Evolutionary conservation across 352 stramenopile species (phyloP), one percentile per base, ranked within the genome.

Genomic region (Phytophthora quininea): DNA sequence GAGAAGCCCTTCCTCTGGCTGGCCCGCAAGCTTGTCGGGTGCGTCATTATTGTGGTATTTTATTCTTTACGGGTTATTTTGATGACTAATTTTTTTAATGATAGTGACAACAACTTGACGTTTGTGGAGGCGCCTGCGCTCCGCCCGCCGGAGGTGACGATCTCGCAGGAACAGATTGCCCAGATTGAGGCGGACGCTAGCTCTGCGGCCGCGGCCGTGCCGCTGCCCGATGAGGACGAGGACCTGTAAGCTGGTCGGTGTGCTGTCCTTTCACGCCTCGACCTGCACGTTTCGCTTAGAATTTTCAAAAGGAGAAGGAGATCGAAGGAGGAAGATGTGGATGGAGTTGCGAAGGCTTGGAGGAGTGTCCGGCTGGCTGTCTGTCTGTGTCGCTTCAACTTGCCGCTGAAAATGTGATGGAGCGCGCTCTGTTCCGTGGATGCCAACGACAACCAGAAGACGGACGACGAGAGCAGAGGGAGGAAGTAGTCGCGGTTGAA

Each of bases 1-100:
- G 98, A 99, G 88, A 99, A 99, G 91, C 98, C 98, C 50, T 99
- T 99, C 87, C 86, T 99, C 62, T 99, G 97, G 97, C 86, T 99
- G 33, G 97, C 98, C 24, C 95, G 97, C 71, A 99, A 99, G 89
- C 91, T 99, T 72, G 91, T 96, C 51, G 97, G 97, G 88, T 96
- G 83, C 73, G 87, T 81, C 35, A 11, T 2, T 6, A 6, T 11
- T 40, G 35, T 6, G 10, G 29, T 8, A 10, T 31, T 7, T 3
- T 40, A 8, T 6, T 42, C 60, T 37, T 29, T 27, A 9, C 6
- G 6, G 38, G 0, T 19, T 29, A 55, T 4, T 0, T 19, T 58
- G 29, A 59, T 54, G n/a, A 45, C n/a, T 71, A 6, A 61, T 48
- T 54, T 57, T 32, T 27, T 54, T 58, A 38, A 40, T 75, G 27